phyloP scores from a whole-genome alignment of 192 early-diverging fungal genomes.

The Podila epigama region DNA sequence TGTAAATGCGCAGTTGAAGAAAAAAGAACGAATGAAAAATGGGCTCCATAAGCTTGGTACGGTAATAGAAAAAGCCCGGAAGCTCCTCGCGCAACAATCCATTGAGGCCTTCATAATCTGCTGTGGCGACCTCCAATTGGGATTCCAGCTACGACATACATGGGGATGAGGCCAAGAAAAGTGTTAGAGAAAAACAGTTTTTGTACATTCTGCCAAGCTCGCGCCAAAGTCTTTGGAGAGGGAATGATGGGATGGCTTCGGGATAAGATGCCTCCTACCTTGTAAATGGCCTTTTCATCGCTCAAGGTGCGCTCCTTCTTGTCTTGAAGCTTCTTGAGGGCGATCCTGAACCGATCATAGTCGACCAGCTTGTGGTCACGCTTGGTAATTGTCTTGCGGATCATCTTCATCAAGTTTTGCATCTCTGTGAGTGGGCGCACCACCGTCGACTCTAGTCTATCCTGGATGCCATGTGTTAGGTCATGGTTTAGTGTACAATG shows the following conservation, averaged over 20 bases:
- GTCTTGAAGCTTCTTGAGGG: slow-evolving; percentile 77
- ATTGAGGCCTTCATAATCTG: slow-evolving; percentile 88
- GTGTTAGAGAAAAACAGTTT: neutral
- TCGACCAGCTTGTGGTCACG: slow-evolving; percentile 92
- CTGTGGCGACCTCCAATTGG: slow-evolving; percentile 78
- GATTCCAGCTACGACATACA: slow-evolving; percentile 62
- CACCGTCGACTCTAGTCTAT: slow-evolving; percentile 76
- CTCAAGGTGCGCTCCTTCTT: slow-evolving; percentile 66
- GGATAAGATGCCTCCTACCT: slow-evolving; percentile 41
- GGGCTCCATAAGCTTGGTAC: slow-evolving; percentile 84
- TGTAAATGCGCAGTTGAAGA: slow-evolving; percentile 83
- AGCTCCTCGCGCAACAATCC: slow-evolving; percentile 81
- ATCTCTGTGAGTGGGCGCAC: slow-evolving; percentile 83
- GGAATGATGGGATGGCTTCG: neutral
- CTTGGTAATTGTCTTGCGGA: slow-evolving; percentile 88
- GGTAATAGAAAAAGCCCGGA: slow-evolving; percentile 78
- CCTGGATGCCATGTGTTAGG: slow-evolving; percentile 48
- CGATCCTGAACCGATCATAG: slow-evolving; percentile 83
- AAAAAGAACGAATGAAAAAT: slow-evolving; percentile 86
- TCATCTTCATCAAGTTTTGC: slow-evolving; percentile 74
- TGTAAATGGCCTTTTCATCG: slow-evolving; percentile 73
- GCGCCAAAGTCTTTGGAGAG: neutral
- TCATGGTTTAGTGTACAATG: too few species aligned
- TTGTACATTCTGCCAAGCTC: neutral
- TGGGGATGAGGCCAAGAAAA: too few species aligned